Conservation (phyloP, 306 rosid genomes). For the Glycine latifolia region DNA sequence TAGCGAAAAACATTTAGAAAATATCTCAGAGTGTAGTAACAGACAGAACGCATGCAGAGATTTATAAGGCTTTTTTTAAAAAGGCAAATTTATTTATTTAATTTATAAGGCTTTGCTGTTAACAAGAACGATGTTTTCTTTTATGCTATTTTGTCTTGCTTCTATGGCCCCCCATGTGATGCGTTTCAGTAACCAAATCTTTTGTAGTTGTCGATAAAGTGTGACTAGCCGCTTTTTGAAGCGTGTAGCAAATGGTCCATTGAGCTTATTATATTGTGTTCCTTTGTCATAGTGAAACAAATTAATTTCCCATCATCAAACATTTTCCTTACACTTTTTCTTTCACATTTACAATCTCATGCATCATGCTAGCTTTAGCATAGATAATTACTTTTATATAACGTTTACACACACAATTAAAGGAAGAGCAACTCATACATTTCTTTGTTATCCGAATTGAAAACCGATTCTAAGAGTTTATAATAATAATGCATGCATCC, state of each 20-base stretch:
- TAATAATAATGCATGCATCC: too few relatives aligned
- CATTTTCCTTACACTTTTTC: background rate
- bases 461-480: too few relatives aligned
- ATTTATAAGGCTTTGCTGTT: conserved; percentile 2
- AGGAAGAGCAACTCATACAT: too few relatives aligned
- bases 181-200: conserved; percentile 57
- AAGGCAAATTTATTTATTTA: too few relatives aligned
- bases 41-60: too few relatives aligned
- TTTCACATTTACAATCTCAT: background rate
- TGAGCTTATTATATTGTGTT: conserved; percentile 31
- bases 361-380: too few relatives aligned
- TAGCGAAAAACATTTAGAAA: too few relatives aligned
- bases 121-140: conserved; percentile 23
- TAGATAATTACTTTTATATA: too few relatives aligned
- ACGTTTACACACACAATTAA: too few relatives aligned
- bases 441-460: too few relatives aligned
- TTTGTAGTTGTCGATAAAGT: conserved; percentile 82
- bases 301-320: background rate
- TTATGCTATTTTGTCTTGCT: conserved; percentile 55
- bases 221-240: conserved; percentile 67
- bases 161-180: conserved; percentile 74
- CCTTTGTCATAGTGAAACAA: background rate
- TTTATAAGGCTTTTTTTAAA: too few relatives aligned
- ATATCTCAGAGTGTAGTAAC: too few relatives aligned
- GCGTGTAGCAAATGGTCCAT: conserved; percentile 58